Evolutionary conservation across 2,329 filamentous ascomycete species (phyloP), one percentile per base, ranked within the genome.

Genomic region (Nemania diffusa): DNA sequence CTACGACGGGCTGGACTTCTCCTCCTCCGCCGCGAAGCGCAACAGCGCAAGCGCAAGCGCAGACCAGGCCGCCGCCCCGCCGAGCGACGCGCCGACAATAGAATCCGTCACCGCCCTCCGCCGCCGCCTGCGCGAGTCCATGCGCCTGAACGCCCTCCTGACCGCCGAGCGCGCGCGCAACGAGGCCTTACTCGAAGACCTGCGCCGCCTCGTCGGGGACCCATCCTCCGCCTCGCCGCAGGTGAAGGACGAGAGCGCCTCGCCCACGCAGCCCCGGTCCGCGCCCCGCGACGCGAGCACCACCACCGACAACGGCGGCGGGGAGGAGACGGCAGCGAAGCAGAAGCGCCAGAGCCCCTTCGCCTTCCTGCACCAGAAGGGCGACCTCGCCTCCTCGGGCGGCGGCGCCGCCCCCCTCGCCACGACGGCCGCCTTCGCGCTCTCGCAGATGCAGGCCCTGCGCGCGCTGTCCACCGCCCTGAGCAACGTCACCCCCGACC

Each of bases 381-480:
- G 84, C 55, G 82, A 81, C 56, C 75, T 90, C 20, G 79, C 80
- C 8, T 82, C 83, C 15, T 84, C 86, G 56, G 85, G 84, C 63
- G 80, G 83, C 63, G 80, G 83, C 13, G 79, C 84, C 46, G 82
- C 57, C 3, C 87, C 91, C 11, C 83, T 94, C 29, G 86, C 87
- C 11, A 93, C 92, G 3, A 92, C 92, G 20, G 87, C 91, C 0
- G 86, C 88, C 17, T 97, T 97, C 78, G 90, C 92, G 0, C 84
- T 97, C 22, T 92, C 91, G 1, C 95, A 98, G 77, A 84, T 97
- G 22, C 92, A 93, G 29, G 89, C 93, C 0, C 83, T 99, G 52
- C 89, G 92, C 65, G 82, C 88, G 7, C 83, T 97, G 24, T 88
- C 85, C 2, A 77, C 79, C 3, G 83, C 83, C 7, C 82, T 97